Conservation (phyloP, 805 yeast genomes). For the Candida fluviatilis region DNA sequence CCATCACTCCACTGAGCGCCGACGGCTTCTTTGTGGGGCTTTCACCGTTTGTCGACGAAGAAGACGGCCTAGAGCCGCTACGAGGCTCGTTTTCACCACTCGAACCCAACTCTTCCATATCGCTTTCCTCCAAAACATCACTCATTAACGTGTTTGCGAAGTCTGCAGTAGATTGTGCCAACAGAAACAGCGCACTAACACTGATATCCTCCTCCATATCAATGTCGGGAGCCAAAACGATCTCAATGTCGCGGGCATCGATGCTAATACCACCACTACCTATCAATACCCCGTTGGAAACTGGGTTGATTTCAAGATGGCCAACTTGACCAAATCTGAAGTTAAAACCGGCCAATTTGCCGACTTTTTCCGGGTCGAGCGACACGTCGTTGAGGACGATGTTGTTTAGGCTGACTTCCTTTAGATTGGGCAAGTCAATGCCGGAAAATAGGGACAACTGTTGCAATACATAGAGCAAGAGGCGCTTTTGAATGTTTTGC, state of each 20-base stretch:
- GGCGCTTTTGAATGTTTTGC: constrained; percentile 77
- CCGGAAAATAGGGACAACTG: constrained; percentile 80
- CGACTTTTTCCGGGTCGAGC: constrained; percentile 67
- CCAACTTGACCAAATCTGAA: constrained; percentile 60
- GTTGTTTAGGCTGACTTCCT: constrained; percentile 63
- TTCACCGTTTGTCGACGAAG: constrained; percentile 13
- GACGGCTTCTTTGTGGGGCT: constrained; percentile 20
- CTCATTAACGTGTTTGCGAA: constrained; percentile 59
- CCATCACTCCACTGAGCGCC: constrained; percentile 53
- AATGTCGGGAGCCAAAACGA: constrained; percentile 35
- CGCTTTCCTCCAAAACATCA: constrained; percentile 20
- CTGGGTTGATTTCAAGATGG: constrained; percentile 43
- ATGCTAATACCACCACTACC: constrained; percentile 79
- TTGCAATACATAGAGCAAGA: constrained; percentile 73
- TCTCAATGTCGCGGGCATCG: constrained; percentile 50
- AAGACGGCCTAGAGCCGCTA: constrained; percentile 7
- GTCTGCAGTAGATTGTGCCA: constrained; percentile 72
- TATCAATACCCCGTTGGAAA: constrained; percentile 49
- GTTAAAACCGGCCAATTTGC: constrained; percentile 57
- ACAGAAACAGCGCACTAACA: constrained; percentile 41
- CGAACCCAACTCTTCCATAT: constrained; percentile 2
- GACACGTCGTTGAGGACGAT: constrained; percentile 54
- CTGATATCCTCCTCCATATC: constrained; percentile 25
- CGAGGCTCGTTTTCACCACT: constrained; percentile 1
- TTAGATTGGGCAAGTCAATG: constrained; percentile 75